Evolutionary conservation across 164 flowering plant species (phyloP), one percentile per base, ranked within the genome.

Genomic region (Vitis amurensis): DNA sequence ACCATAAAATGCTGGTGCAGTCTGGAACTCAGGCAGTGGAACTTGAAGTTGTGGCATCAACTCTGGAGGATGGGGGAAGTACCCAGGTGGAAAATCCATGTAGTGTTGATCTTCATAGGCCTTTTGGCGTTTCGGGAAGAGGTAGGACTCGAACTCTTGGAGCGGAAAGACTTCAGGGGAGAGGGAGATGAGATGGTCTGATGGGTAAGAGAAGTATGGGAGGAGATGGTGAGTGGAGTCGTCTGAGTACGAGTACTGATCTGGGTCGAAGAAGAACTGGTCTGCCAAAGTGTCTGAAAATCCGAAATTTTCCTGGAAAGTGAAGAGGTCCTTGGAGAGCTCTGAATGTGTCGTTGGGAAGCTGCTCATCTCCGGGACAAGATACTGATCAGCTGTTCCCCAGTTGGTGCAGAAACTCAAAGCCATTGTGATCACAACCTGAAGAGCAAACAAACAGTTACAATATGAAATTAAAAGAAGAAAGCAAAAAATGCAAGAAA

Each of bases 51-150:
- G 44, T 7, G 44, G 44, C 44, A 31, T 31, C 44, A 31, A 31
- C 6, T 31, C 44, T 7, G 44, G 90, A 88, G 59, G 81, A 79
- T 12, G 83, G 79, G 23, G 74, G 86, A 8, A 82, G 69, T 3
- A 2, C 52, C 3, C 82, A 79, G 62, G 49, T 10, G 9, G 53
- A 48, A 19, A 49, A 12, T 30, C 27, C 1, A 14, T 10, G 10
- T 47, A 13, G 13, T 15, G 49, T 11, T 48, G 4, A 47, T 61
- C 68, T 53, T 29, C 44, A 9, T 47, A 50, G 47, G 15, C n/a
- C 52, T 49, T 73, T 10, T 62, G 76, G 59, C 73, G 73, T n/a
- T 74, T 68, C 11, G 69, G 69, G 63, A 6, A 73, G 2, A 16
- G 71, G 59, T 6, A 59, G n/a, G 12, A 65, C n/a, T 68, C 72